phyloP scores from a whole-genome alignment of 2,329 filamentous ascomycete genomes.

The Claviceps sp. region DNA sequence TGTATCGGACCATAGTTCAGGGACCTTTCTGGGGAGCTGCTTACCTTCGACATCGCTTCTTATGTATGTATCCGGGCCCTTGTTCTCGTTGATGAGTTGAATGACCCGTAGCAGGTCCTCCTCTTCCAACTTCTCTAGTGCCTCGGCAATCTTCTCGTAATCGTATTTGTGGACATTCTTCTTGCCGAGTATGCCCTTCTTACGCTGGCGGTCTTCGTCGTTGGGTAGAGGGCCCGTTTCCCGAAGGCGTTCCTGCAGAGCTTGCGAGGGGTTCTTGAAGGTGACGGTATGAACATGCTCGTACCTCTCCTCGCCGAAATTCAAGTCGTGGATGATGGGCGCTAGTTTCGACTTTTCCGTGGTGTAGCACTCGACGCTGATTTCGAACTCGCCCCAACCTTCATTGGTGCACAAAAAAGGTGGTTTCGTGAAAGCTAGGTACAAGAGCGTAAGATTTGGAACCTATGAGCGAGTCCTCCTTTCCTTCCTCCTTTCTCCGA shows the following conservation, averaged over 20 bases:
- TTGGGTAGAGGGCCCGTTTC: conserved; percentile 78
- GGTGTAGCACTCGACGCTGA: conserved; percentile 71
- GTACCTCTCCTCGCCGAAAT: conserved; percentile 73
- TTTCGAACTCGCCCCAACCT: conserved; percentile 98
- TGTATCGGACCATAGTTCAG: not conserved
- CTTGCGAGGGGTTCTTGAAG: conserved; percentile 87
- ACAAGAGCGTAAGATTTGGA: not conserved
- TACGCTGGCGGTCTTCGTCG: conserved; percentile 48
- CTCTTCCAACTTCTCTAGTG: conserved; percentile 75
- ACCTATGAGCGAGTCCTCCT: not conserved
- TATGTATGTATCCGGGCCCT: conserved; percentile 84
- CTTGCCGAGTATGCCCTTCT: conserved; percentile 53
- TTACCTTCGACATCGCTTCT: conserved; percentile 93
- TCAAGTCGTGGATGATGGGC: conserved; percentile 70
- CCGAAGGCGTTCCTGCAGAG: conserved; percentile 64
- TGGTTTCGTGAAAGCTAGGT: conserved; percentile 60
- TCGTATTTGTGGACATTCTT: conserved; percentile 67
- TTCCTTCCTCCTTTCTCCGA: not conserved
- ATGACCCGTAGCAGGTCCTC: conserved; percentile 91
- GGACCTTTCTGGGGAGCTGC: conserved; percentile 21
- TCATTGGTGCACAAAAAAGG: conserved; percentile 88
- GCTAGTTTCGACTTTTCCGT: conserved; percentile 77
- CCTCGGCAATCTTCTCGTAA: conserved; percentile 94
- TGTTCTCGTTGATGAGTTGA: conserved; percentile 96
- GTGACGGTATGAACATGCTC: conserved; percentile 68